These are phyloP conservation scores for Suillus subluteus DNA, from an alignment of 768 basidiomycete species.

Conservation along the genomic window DNA sequence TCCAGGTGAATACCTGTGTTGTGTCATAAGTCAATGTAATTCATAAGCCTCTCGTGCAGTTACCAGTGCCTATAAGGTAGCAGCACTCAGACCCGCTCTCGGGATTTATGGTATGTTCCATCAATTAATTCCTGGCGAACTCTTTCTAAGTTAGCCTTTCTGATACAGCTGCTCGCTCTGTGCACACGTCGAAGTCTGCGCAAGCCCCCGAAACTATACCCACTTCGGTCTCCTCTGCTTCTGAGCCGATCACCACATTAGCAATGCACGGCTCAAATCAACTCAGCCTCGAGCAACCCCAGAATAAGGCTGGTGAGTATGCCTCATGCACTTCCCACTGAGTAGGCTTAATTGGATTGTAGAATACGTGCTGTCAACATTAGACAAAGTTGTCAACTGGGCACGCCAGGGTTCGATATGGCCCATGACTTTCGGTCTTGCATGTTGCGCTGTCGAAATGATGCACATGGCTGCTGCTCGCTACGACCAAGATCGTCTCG, in stretches of 20 bases:
- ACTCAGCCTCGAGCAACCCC: constrained; percentile 82
- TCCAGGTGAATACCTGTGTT: constrained; percentile 31
- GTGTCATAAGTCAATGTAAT: neutral
- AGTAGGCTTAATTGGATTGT: constrained; percentile 4
- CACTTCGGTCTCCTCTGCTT: constrained; percentile 45
- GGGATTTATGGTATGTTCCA: constrained; percentile 44
- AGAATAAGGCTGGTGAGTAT: constrained; percentile 82
- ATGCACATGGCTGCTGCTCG: constrained; percentile 99
- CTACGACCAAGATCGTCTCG: constrained; percentile 97
- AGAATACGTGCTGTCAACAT: constrained; percentile 96
- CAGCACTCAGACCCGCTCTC: constrained; percentile 47
- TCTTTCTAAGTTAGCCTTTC: constrained; percentile 16
- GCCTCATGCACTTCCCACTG: neutral
- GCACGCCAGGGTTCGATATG: constrained; percentile 97
- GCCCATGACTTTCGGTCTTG: constrained; percentile 99
- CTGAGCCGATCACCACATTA: constrained; percentile 66
- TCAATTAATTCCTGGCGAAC: constrained; percentile 15
- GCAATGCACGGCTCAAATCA: constrained; percentile 85
- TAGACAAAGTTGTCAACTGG: constrained; percentile 98
- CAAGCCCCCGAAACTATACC: constrained; percentile 45
- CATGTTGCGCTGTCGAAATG: constrained; percentile 99
- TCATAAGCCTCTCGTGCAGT: constrained; percentile 27
- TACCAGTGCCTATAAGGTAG: constrained; percentile 45
- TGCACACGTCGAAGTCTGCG: constrained; percentile 56
- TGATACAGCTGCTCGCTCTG: constrained; percentile 50